Percentiles rank a stretch among this genome's conserved stretches.
phyloP scores from a whole-genome alignment of 306 rosid species.

The Citrullus colocynthis region DNA sequence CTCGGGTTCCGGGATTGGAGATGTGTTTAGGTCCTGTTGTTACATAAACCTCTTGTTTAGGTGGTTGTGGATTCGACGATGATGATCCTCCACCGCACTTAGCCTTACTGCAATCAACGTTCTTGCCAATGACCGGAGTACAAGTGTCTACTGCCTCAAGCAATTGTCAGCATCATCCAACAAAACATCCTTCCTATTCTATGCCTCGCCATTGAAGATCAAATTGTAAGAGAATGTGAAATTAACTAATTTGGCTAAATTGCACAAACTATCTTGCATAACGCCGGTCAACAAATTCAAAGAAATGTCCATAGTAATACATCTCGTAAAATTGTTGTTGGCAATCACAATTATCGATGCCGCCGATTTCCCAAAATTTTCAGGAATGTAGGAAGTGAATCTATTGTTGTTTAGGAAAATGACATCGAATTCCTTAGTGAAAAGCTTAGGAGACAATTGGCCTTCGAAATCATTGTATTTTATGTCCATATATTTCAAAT shows the following conservation, averaged over 20 bases:
- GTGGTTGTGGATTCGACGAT: constrained; percentile 4
- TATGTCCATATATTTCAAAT: constrained; percentile 35
- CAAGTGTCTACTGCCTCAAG: constrained; percentile 22
- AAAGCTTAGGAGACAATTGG: constrained; percentile 33
- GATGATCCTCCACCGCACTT: constrained; percentile 33
- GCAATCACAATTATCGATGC: constrained; percentile 49
- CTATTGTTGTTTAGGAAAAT: constrained; percentile 35
- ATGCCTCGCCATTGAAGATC: constrained; percentile 51
- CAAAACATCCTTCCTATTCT: constrained; percentile 3
- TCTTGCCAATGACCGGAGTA: constrained; percentile 30
- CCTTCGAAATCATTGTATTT: constrained; percentile 74
- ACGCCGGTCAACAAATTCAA: constrained; percentile 49
- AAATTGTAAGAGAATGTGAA: constrained; percentile 50
- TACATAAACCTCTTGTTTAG: not conserved
- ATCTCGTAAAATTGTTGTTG: constrained; percentile 47
- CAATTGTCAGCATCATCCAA: constrained; percentile 41
- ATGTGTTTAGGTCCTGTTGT: too few species aligned
- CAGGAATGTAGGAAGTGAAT: constrained; percentile 18
- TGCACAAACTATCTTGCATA: constrained; percentile 34
- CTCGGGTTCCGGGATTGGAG: not conserved
- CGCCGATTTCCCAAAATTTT: constrained; percentile 38
- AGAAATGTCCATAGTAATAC: constrained; percentile 36
- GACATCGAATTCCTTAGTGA: constrained; percentile 24
- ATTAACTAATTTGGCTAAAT: constrained; percentile 31
- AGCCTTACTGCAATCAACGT: constrained; percentile 53